Evolutionary conservation across 1,284 basidiomycete genomes (phyloP).

Genomic region (Vanrija humicola): DNA sequence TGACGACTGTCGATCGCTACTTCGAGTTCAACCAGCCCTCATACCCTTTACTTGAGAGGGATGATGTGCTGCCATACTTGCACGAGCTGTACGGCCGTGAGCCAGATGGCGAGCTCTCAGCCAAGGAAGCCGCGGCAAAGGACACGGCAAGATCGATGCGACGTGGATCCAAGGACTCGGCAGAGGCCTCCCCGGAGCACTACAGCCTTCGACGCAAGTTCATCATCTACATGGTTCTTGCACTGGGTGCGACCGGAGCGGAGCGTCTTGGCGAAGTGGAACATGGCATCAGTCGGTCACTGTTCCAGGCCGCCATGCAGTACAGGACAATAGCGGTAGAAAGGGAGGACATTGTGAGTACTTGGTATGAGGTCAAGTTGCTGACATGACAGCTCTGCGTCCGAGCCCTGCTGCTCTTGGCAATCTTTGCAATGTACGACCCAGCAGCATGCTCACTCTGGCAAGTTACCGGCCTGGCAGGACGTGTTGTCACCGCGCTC

Average conservation of each 20-base stretch:
- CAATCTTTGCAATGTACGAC: constrained; percentile 24
- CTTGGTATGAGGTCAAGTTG: background rate
- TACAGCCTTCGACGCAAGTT: constrained; percentile 24
- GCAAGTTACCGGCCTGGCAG: constrained; percentile 30
- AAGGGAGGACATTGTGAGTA: constrained; percentile 29
- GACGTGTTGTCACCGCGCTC: constrained; percentile 25
- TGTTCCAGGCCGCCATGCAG: constrained; percentile 18
- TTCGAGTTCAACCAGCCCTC: constrained; percentile 25
- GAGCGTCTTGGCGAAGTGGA: constrained; percentile 22
- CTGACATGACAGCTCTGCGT: constrained; percentile 18
- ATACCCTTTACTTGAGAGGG: constrained; percentile 28
- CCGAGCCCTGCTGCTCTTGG: constrained; percentile 27
- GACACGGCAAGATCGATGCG: too few relatives aligned
- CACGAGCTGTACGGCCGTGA: constrained; percentile 21
- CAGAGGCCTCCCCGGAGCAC: background rate
- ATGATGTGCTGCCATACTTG: constrained; percentile 21
- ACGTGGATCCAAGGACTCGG: background rate
- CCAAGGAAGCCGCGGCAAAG: too few relatives aligned
- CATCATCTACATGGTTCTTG: constrained; percentile 32
- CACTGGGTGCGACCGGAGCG: constrained; percentile 21
- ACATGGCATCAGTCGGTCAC: constrained; percentile 11
- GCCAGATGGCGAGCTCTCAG: background rate
- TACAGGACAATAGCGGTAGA: constrained; percentile 20
- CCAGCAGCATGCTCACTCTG: constrained; percentile 26
- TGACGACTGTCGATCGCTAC: constrained; percentile 21